Evolutionary conservation across 2,329 filamentous ascomycete species (phyloP).

Genomic region (Monilinia aucupariae): DNA sequence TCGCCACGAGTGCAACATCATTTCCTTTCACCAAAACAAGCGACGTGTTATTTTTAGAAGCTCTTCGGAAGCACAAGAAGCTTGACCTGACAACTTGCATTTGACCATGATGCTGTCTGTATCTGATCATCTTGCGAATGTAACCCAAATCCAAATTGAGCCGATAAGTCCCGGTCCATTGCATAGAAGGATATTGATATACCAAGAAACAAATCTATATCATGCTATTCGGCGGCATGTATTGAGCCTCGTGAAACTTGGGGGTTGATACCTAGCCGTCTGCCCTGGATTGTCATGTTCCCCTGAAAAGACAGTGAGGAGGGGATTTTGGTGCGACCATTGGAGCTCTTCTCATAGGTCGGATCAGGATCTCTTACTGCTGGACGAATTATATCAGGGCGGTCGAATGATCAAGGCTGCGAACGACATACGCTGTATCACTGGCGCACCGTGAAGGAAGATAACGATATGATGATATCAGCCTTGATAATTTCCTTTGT

Average conservation of each 20-base stretch:
- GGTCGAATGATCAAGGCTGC: neutral
- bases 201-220: neutral
- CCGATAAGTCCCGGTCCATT: neutral
- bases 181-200: constrained; percentile 6
- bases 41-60: constrained; percentile 7
- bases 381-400: neutral
- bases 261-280: neutral
- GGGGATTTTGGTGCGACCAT: neutral
- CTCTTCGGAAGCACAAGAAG: constrained; percentile 1
- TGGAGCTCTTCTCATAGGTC: neutral
- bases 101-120: too few relatives aligned
- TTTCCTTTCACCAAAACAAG: neutral
- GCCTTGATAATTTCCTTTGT: neutral
- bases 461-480: constrained; percentile 1
- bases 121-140: neutral
- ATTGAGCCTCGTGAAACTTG: neutral
- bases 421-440: constrained; percentile 1
- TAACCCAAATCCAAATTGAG: neutral
- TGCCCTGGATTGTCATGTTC: neutral
- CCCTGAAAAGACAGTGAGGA: neutral
- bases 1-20: neutral
- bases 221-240: neutral
- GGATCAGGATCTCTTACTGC: neutral
- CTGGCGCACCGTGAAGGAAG: neutral
- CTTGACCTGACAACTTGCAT: constrained; percentile 10